phyloP scores from a whole-genome alignment of 768 basidiomycete species.

The Phylloporus sp. region DNA sequence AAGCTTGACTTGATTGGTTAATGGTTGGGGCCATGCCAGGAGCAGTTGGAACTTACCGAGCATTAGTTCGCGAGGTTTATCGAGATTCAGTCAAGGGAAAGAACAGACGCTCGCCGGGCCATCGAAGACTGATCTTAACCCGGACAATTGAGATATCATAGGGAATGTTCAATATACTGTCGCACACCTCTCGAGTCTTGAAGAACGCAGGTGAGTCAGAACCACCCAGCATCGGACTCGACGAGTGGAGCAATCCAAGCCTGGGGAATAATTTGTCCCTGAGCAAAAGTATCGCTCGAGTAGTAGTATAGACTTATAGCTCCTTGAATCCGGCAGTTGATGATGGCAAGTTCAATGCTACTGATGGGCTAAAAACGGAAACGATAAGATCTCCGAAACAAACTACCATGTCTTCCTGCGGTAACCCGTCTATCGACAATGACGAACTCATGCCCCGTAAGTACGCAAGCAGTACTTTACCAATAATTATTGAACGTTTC shows the following conservation, averaged over 20 bases:
- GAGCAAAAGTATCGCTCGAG: too few relatives aligned
- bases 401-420: slow-evolving; percentile 47
- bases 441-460: slow-evolving; percentile 68
- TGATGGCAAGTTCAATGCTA: too few relatives aligned
- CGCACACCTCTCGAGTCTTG: too few relatives aligned
- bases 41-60: slow-evolving; percentile 3
- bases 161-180: too few relatives aligned
- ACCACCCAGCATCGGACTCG: background rate
- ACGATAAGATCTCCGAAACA: slow-evolving; percentile 6
- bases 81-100: background rate
- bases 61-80: background rate
- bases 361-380: slow-evolving; percentile 10
- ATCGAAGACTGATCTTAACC: too few relatives aligned
- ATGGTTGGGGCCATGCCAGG: background rate
- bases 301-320: too few relatives aligned
- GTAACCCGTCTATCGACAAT: slow-evolving; percentile 55
- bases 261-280: too few relatives aligned
- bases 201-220: too few relatives aligned
- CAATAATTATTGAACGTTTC: background rate
- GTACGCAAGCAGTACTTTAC: slow-evolving; percentile 17
- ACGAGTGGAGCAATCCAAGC: too few relatives aligned
- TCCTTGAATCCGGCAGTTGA: too few relatives aligned
- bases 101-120: background rate
- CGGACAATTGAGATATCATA: too few relatives aligned
- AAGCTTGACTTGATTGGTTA: background rate